Base-by-base conservation (phyloP, 2,329 filamentous ascomycete species). In the Zasmidium angulare region DNA sequence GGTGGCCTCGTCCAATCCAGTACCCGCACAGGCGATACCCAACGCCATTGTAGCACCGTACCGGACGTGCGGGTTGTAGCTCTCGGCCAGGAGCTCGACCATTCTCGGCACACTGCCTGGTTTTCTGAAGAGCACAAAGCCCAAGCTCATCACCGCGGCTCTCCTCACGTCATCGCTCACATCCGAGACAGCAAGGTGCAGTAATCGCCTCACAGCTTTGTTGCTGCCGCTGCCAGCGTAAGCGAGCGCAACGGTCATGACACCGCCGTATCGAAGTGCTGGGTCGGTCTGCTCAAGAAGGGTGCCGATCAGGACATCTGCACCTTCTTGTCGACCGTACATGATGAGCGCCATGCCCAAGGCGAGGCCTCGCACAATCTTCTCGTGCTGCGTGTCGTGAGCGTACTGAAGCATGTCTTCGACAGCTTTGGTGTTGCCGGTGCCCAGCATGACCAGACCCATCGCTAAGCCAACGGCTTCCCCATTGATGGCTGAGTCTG, bases 41-140 rank as follows among this genome's bases (percentile, higher is more conserved):
- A 99, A 85, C 47, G 96, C 96, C 92, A 99, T 97, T 55, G 95
- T 95, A 20, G 95, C 96, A 72, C 95, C 95, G 71, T 99, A 99
- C 59, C 95, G 89, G 50, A 99, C 95, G 72, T 99, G 95, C 20
- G 95, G 95, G 78, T 99, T 99, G 82, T 99, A 99, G 0, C 93
- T 98, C 76, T 99, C 96, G 3, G 95, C 95, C 20, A 99, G 86
- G 53, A 99, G 86, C 79, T 99, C 96, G 46, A 99, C 95, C 93
- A 99, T 99, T 64, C 96, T 90, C 55, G 96, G 96, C 17, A 99
- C 95, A 70, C 92, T 96, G 69, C 91, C 91, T 49, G 96, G 91
- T 82, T 98, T 99, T 64, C 95, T 86, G 89, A 99, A 99, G 24
- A 99, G 85, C 66, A 99, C 97, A 78, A 99, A 99, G 46, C 95